Percentiles rank a stretch among this genome's conserved stretches.
Conservation (phyloP, 2,329 filamentous ascomycete genomes). For the Fusarium aywerte region DNA sequence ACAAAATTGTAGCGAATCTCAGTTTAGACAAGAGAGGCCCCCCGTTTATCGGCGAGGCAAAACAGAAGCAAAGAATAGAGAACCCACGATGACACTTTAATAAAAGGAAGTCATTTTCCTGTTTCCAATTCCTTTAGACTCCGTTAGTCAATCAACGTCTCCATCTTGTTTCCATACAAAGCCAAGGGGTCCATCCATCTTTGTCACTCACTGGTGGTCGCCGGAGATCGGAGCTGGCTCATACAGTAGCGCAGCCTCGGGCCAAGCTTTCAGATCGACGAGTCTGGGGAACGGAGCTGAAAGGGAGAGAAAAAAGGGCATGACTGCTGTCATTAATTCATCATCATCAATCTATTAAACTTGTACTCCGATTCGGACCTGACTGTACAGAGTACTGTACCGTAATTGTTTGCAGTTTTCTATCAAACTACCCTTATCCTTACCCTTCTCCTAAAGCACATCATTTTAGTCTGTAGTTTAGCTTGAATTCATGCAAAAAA, state of each 20-base stretch:
- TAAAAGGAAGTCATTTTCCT: not conserved
- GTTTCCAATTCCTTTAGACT: not conserved
- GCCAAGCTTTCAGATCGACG: conserved; percentile 21
- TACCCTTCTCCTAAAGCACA: not conserved
- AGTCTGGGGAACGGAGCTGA: conserved; percentile 39
- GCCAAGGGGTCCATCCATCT: not conserved
- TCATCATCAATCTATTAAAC: not conserved
- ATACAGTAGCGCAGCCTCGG: conserved; percentile 23
- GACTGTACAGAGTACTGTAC: too few species aligned
- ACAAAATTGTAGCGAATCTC: not conserved
- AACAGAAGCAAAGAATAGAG: not conserved
- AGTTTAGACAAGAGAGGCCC: not conserved
- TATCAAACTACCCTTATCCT: too few species aligned
- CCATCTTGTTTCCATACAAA: not conserved
- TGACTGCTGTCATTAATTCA: conserved; percentile 4
- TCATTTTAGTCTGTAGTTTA: not conserved
- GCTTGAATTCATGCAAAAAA: not conserved
- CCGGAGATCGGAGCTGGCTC: conserved; percentile 40
- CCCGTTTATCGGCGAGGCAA: conserved; percentile 2
- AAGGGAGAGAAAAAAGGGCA: not conserved
- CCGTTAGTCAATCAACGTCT: not conserved
- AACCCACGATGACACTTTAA: not conserved
- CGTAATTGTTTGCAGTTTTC: too few species aligned
- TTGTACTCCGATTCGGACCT: not conserved
- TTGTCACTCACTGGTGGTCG: not conserved